Conservation (phyloP, 306 rosid genomes). For the Medicago truncatula region DNA sequence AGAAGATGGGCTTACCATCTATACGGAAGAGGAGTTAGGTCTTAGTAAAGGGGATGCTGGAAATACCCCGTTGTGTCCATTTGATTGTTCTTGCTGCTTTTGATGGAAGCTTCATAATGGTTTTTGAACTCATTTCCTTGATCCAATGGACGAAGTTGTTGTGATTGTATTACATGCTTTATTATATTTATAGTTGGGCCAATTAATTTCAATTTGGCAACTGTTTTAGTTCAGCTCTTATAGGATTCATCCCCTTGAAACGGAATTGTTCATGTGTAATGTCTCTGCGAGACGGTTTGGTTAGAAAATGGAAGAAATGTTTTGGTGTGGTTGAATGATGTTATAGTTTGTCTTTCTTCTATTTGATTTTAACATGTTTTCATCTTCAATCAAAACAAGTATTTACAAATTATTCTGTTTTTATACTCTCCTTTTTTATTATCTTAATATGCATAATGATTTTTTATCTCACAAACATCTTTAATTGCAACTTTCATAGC, state of each 20-base stretch:
- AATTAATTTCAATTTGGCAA: neutral
- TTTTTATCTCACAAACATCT: neutral
- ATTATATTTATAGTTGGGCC: neutral
- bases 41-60: slow-evolving; percentile 66
- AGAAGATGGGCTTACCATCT: slow-evolving; percentile 65
- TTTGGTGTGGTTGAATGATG: neutral
- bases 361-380: neutral
- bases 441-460: neutral
- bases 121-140: slow-evolving; percentile 8
- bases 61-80: slow-evolving; percentile 78
- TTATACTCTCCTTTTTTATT: neutral
- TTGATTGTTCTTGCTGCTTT: slow-evolving; percentile 90
- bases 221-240: neutral
- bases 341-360: neutral
- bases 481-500: neutral
- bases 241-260: slow-evolving; percentile 19
- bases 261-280: slow-evolving; percentile 18
- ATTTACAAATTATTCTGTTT: neutral
- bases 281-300: slow-evolving; percentile 6
- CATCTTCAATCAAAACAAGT: neutral
- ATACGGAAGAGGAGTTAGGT: slow-evolving; percentile 76
- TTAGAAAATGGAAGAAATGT: neutral
- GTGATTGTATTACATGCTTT: slow-evolving; percentile 18
- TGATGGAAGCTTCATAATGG: slow-evolving; percentile 36
- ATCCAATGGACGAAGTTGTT: neutral